Evolutionary conservation across 371 early-diverging fungal genomes (phyloP).

Genomic region (Mortierella sp.): DNA sequence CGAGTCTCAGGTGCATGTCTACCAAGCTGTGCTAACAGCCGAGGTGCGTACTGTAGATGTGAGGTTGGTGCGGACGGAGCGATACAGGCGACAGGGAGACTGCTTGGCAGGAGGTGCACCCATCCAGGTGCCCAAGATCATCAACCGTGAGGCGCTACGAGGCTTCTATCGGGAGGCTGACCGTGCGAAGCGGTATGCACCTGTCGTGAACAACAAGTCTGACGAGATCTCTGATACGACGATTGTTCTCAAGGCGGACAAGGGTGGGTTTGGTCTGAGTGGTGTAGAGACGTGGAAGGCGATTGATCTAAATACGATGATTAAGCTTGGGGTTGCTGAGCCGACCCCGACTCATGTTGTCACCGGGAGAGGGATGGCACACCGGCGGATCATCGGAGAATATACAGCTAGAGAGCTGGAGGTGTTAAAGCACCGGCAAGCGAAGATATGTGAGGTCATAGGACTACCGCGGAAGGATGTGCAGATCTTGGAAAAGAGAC

Average conservation of each 20-base stretch:
- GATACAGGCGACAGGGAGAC: slow-evolving; percentile 41
- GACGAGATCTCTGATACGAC: not conserved
- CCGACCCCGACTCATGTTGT: not conserved
- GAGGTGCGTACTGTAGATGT: slow-evolving; percentile 33
- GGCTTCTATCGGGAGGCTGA: slow-evolving; percentile 40
- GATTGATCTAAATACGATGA: not conserved
- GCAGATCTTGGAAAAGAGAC: not conserved
- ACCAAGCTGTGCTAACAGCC: slow-evolving; percentile 23
- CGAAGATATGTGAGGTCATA: not conserved
- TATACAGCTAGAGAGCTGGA: no score
- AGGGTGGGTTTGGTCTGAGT: not conserved
- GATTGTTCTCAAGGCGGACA: not conserved
- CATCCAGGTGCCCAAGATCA: slow-evolving; percentile 28
- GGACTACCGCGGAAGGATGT: not conserved
- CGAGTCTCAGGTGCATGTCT: slow-evolving; percentile 49
- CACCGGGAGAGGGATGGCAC: no score
- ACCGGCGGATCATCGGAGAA: not conserved
- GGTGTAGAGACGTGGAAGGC: not conserved
- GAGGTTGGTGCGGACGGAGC: slow-evolving; percentile 36
- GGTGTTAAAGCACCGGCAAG: not conserved
- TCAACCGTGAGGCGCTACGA: slow-evolving; percentile 15
- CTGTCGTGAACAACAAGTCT: not conserved
- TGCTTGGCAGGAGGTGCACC: slow-evolving; percentile 38
- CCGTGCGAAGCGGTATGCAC: slow-evolving; percentile 8
- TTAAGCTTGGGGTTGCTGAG: not conserved